Evolutionary conservation across 139 green algal species (phyloP).

Genomic region (Picocystis salinarum): DNA sequence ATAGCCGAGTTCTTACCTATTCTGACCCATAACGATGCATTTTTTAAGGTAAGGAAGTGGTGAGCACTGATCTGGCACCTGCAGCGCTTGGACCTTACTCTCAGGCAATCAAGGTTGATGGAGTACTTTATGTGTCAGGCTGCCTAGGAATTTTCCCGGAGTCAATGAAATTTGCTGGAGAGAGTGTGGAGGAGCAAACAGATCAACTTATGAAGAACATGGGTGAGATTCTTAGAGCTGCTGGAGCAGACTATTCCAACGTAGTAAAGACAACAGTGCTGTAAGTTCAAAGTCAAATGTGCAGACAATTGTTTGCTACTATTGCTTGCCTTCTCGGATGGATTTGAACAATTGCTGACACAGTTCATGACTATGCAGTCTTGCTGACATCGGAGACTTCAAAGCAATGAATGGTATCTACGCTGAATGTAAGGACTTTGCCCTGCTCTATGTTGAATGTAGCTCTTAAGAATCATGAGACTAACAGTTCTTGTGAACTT

Average conservation of each 20-base stretch:
- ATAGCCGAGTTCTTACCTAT: no score
- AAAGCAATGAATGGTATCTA: slow-evolving; percentile 76
- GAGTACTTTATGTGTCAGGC: slow-evolving; percentile 70
- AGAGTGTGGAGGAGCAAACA: slow-evolving; percentile 54
- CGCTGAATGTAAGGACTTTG: slow-evolving; percentile 11
- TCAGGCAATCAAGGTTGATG: slow-evolving; percentile 58
- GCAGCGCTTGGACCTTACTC: slow-evolving; percentile 82
- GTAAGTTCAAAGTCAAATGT: no score
- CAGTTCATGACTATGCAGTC: no score
- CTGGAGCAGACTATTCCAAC: slow-evolving; percentile 24
- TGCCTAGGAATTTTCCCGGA: slow-evolving; percentile 63
- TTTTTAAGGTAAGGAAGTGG: slow-evolving; percentile 18
- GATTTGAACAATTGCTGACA: no score
- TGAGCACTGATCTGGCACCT: slow-evolving; percentile 59
- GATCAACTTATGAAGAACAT: slow-evolving; percentile 79
- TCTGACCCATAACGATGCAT: no score
- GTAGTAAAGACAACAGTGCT: slow-evolving; percentile 97
- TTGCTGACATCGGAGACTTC: slow-evolving; percentile 83
- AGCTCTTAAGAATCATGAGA: not conserved
- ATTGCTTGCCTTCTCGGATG: no score
- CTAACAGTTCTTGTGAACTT: not conserved
- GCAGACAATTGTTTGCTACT: not conserved
- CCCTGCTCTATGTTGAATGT: not conserved
- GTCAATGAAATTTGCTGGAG: slow-evolving; percentile 67
- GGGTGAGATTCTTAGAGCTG: slow-evolving; percentile 64